Percentiles rank a stretch among this genome's conserved stretches.
phyloP scores from a whole-genome alignment of 306 rosid genomes.

The Glycine latifolia region DNA sequence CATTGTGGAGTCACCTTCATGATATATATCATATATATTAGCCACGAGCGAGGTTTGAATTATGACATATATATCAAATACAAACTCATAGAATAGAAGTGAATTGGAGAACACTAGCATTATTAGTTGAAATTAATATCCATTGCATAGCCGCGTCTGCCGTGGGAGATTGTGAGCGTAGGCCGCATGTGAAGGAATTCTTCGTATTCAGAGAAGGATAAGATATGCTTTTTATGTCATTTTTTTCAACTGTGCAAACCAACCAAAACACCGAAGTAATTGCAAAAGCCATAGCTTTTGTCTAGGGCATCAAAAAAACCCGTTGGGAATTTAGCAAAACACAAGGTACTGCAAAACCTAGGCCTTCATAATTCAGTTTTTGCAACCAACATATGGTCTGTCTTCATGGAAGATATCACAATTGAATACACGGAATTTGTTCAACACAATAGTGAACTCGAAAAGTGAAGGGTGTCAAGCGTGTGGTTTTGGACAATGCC shows the following conservation, averaged over 20 bases:
- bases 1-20: constrained; percentile 39
- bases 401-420: constrained; percentile 34
- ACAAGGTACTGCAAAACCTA: constrained; percentile 30
- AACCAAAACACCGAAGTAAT: background rate
- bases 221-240: constrained; percentile 38
- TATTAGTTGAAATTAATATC: constrained; percentile 53
- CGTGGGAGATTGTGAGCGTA: no score
- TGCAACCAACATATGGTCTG: constrained; percentile 20
- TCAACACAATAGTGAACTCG: background rate
- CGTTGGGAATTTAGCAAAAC: constrained; percentile 5
- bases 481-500: constrained; percentile 41
- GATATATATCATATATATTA: background rate
- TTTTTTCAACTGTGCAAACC: constrained; percentile 26
- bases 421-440: constrained; percentile 22
- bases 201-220: constrained; percentile 15
- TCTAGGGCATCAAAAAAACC: constrained; percentile 41
- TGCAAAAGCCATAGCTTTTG: constrained; percentile 38
- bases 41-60: constrained; percentile 12
- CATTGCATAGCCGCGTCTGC: constrained; percentile 9
- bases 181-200: constrained; percentile 2
- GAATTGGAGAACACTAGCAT: constrained; percentile 1
- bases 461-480: constrained; percentile 25
- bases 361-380: constrained; percentile 32
- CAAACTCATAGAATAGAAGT: constrained; percentile 2
- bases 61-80: background rate